A percentile compares a stretch with the other conserved stretches of the same genome.
Conservation (phyloP, 2,329 filamentous ascomycete genomes). For the Phaeophleospora eucalypticola region DNA sequence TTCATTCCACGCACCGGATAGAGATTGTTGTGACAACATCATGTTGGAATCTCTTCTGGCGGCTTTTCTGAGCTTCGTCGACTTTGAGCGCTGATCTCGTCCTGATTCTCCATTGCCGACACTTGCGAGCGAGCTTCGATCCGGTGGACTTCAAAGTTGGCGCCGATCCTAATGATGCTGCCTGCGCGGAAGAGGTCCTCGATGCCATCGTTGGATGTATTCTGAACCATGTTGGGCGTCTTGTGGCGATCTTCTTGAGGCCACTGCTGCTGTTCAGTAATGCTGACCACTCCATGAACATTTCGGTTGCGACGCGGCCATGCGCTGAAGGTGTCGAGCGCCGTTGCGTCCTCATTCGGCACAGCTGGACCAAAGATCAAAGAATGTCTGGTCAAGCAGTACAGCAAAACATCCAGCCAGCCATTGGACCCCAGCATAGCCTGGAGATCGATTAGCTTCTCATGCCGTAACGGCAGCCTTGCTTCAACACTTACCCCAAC, state of each 20-base stretch:
- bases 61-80: background rate
- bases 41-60: background rate
- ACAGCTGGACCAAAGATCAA: conserved; percentile 15
- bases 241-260: background rate
- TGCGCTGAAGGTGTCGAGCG: conserved; percentile 11
- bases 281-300: background rate
- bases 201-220: background rate
- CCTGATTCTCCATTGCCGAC: background rate
- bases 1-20: no score
- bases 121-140: background rate
- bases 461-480: no score
- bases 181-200: background rate
- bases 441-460: no score
- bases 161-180: background rate
- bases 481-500: conserved; percentile 40
- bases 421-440: conserved; percentile 54
- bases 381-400: conserved; percentile 49
- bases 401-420: conserved; percentile 55
- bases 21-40: no score
- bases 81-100: background rate
- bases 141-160: background rate
- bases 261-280: no score
- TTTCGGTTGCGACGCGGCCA: background rate
- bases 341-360: conserved; percentile 11
- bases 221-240: background rate